These are phyloP conservation scores for Diaporthe sp. DNA, from an alignment of 2,329 filamentous ascomycete species.

Conservation along the genomic window DNA sequence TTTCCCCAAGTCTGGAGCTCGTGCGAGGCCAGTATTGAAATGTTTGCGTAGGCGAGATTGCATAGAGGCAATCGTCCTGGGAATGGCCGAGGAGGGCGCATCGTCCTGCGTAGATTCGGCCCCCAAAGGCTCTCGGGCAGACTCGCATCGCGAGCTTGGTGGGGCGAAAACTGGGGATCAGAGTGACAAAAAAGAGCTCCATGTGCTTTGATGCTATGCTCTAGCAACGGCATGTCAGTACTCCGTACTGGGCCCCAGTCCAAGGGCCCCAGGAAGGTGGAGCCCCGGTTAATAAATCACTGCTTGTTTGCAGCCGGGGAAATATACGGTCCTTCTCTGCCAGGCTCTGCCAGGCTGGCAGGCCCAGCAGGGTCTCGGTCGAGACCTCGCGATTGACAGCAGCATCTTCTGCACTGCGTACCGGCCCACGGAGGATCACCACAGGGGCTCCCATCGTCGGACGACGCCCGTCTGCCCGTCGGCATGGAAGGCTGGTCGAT, in stretches of 20 bases:
- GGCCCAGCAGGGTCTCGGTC: slow-evolving; percentile 13
- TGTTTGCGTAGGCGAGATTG: slow-evolving; percentile 22
- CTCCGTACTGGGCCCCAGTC: slow-evolving; percentile 23
- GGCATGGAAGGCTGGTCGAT: slow-evolving; percentile 35
- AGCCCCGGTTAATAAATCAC: slow-evolving; percentile 37
- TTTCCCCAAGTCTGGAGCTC: slow-evolving; percentile 1
- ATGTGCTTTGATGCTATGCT: slow-evolving; percentile 34
- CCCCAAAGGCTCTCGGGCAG: slow-evolving; percentile 39
- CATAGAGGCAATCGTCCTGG: slow-evolving; percentile 19
- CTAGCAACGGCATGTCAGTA: slow-evolving; percentile 16
- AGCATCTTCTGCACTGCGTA: not conserved
- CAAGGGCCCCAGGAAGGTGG: slow-evolving; percentile 32
- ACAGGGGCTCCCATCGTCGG: slow-evolving; percentile 35
- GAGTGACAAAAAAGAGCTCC: slow-evolving; percentile 33
- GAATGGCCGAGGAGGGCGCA: slow-evolving; percentile 16
- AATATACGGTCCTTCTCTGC: slow-evolving; percentile 35
- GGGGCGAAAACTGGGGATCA: slow-evolving; percentile 40
- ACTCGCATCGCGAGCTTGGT: slow-evolving; percentile 39
- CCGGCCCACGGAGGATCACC: slow-evolving; percentile 28
- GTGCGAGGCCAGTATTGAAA: slow-evolving; percentile 8
- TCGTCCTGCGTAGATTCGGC: slow-evolving; percentile 5
- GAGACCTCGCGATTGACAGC: slow-evolving; percentile 31
- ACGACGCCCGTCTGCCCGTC: slow-evolving; percentile 31
- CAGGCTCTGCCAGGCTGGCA: slow-evolving; percentile 34
- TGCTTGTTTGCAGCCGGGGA: slow-evolving; percentile 35